Conservation (phyloP, 108 stramenopile genomes). For the Fragilaria crotonensis region DNA sequence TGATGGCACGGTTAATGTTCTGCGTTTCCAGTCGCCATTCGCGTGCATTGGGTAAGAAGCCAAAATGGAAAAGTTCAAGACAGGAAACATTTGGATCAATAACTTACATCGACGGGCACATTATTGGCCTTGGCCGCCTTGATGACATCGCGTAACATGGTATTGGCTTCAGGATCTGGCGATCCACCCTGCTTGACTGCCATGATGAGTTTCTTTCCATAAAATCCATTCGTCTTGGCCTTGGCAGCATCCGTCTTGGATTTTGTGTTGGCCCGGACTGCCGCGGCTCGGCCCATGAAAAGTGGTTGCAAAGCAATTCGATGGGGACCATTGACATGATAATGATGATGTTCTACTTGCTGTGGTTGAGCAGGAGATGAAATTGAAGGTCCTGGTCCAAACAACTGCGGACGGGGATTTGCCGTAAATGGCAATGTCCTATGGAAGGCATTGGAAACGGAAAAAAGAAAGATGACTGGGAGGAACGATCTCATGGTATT, state of each 20-base stretch:
- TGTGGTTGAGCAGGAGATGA: too few species aligned
- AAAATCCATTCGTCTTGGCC: slow-evolving; percentile 76
- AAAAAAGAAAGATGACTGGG: too few species aligned
- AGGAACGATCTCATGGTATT: too few species aligned
- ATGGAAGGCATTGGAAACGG: too few species aligned
- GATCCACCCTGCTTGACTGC: slow-evolving; percentile 78
- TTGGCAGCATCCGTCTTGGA: slow-evolving; percentile 83
- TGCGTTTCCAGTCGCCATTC: too few species aligned
- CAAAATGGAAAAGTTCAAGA: not conserved
- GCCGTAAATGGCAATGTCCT: too few species aligned
- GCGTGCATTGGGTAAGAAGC: not conserved
- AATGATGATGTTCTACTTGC: too few species aligned
- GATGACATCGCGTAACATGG: slow-evolving; percentile 62
- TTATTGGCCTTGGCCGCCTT: slow-evolving; percentile 75
- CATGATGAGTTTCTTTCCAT: slow-evolving; percentile 88
- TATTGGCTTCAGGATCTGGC: slow-evolving; percentile 69
- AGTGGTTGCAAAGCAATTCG: slow-evolving; percentile 34
- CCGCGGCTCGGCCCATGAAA: slow-evolving; percentile 87
- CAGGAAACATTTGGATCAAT: not conserved
- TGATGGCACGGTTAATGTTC: slow-evolving; percentile 86
- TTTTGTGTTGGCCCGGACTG: slow-evolving; percentile 81
- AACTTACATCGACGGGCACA: slow-evolving; percentile 73
- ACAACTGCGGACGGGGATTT: too few species aligned
- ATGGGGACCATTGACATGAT: too few species aligned
- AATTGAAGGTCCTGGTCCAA: too few species aligned